A percentile compares a stretch with the other conserved stretches of the same genome.
These are phyloP conservation scores for Diospyros lotus DNA, from an alignment of 148 eudicot genomes.

Conservation along the genomic window DNA sequence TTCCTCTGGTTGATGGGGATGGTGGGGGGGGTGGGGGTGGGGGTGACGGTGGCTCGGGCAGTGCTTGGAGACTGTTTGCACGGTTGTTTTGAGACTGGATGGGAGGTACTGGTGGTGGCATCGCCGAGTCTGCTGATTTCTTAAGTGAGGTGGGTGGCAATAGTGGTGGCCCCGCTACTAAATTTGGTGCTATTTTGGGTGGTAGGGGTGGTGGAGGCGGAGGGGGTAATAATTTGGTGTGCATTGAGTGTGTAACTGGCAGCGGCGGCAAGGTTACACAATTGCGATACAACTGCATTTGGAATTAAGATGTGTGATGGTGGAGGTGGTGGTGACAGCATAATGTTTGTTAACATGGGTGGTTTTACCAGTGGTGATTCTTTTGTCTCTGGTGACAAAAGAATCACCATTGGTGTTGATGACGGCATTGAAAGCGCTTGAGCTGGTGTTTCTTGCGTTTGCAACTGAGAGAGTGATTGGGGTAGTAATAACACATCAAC, in stretches of 20 bases:
- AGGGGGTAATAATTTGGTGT: no score
- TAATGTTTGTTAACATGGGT: no score
- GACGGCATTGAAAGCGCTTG: neutral
- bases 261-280: neutral
- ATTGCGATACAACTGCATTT: neutral
- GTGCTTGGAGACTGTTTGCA: no score
- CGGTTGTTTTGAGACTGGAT: slow-evolving; percentile 7
- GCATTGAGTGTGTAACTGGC: slow-evolving; percentile 4
- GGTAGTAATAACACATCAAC: neutral
- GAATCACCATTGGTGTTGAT: slow-evolving; percentile 13
- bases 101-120: slow-evolving; percentile 1
- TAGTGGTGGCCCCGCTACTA: no score
- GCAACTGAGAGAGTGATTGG: slow-evolving; percentile 4
- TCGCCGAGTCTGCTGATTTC: neutral
- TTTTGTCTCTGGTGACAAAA: neutral
- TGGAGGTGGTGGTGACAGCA: neutral
- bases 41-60: no score
- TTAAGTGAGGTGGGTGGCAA: no score
- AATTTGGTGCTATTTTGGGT: neutral
- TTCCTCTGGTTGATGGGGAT: no score
- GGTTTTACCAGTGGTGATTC: neutral
- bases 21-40: neutral
- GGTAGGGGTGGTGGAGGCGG: slow-evolving; percentile 16
- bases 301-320: neutral
- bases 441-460: neutral